phyloP scores from a whole-genome alignment of 192 early-diverging fungal genomes.

The Coemansia sp. region DNA sequence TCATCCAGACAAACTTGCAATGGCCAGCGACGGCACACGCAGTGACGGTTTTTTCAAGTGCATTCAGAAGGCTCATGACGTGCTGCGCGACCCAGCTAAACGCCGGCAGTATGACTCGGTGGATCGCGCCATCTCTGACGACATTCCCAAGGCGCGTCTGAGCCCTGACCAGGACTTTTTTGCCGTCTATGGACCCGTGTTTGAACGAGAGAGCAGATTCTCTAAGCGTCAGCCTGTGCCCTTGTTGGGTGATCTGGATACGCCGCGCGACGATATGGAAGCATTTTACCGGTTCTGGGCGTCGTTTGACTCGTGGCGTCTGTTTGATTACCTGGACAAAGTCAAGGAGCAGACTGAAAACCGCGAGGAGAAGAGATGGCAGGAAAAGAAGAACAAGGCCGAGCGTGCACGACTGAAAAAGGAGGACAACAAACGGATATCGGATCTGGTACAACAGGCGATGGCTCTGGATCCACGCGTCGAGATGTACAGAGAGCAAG shows the following conservation, averaged over 20 bases:
- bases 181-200: conserved; percentile 57
- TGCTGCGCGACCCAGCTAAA: conserved; percentile 68
- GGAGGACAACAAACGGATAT: conserved; percentile 77
- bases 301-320: conserved; percentile 78
- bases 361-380: conserved; percentile 77
- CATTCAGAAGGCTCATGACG: conserved; percentile 73
- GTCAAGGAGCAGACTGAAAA: conserved; percentile 72
- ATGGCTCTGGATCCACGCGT: conserved; percentile 77
- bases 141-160: conserved; percentile 33
- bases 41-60: conserved; percentile 86
- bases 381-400: conserved; percentile 77
- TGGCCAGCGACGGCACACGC: conserved; percentile 22
- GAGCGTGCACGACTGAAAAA: conserved; percentile 76
- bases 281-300: conserved; percentile 77
- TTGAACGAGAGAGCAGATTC: conserved; percentile 73
- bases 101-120: conserved; percentile 80
- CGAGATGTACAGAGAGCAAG: conserved; percentile 69
- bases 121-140: conserved; percentile 74
- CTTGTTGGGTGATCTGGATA: conserved; percentile 60
- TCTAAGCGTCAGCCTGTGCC: conserved; percentile 63
- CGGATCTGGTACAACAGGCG: conserved; percentile 66
- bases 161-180: conserved; percentile 35
- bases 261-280: conserved; percentile 69
- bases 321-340: conserved; percentile 81
- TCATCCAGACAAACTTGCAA: conserved; percentile 79